Evolutionary conservation across 805 yeast species (phyloP).

Genomic region (Ogataea siamensis): DNA sequence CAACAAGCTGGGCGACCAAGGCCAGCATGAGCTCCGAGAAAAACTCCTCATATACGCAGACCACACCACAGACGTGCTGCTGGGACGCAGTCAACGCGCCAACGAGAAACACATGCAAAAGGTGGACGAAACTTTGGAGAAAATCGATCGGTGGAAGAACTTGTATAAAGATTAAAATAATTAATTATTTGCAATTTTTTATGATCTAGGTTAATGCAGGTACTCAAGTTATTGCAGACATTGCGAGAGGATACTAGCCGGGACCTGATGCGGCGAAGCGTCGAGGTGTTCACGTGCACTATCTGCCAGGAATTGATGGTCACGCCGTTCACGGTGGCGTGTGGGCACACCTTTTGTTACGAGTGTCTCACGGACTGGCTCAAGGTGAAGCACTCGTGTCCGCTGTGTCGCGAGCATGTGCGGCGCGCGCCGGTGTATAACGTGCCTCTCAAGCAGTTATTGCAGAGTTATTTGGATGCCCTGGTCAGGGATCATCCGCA

Average conservation of each 20-base stretch:
- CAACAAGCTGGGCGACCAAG: not conserved
- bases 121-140: slow-evolving; percentile 2
- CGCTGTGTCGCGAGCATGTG: slow-evolving; percentile 57
- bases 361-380: slow-evolving; percentile 66
- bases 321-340: slow-evolving; percentile 54
- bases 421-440: slow-evolving; percentile 52
- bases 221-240: slow-evolving; percentile 6
- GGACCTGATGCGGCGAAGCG: slow-evolving; percentile 17
- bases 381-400: slow-evolving; percentile 56
- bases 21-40: not conserved
- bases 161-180: slow-evolving; percentile 12
- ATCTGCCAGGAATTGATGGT: slow-evolving; percentile 70
- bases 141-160: slow-evolving; percentile 9
- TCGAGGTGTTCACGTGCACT: slow-evolving; percentile 47
- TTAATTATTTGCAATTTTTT: not conserved
- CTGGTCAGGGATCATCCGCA: slow-evolving; percentile 31
- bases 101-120: not conserved
- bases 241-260: slow-evolving; percentile 20
- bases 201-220: slow-evolving; percentile 8
- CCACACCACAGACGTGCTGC: slow-evolving; percentile 2
- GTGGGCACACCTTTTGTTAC: slow-evolving; percentile 79
- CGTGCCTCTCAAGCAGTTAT: slow-evolving; percentile 46
- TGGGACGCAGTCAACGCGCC: not conserved
- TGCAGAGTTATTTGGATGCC: slow-evolving; percentile 41
- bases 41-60: slow-evolving; percentile 1